Evolutionary conservation across 331 rosid genomes (phyloP), one percentile per base, ranked within the genome.

Genomic region (Pyracantha coccinea): DNA sequence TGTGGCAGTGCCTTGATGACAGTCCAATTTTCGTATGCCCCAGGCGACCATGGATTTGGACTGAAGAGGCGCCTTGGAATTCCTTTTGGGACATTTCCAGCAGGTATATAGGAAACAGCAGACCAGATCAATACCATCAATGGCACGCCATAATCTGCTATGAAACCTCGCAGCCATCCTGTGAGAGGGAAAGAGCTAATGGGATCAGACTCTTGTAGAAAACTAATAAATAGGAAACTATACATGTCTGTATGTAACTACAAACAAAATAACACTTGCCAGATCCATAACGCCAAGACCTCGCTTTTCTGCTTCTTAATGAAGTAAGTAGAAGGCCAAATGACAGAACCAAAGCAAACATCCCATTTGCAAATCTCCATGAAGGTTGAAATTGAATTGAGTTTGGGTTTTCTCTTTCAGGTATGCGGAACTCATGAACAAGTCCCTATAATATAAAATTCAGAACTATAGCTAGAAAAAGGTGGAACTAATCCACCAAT

Each of bases 131-230:
- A 71, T 53, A 91, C 90, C 96, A 91, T 91, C 80, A 88, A 44
- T 25, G 93, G 90, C 58, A 91, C 96, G 20, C 93, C 96, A 74
- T 91, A 91, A 77, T 91, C 96, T 72, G 96, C 96, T 71, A 91
- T 29, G 9, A 91, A 75, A 71, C 96, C 90, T 70, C 90, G 77
- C 10, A 91, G 68, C 61, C 80, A 85, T 21, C 96, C 96, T 91
- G 85, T 17, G 59, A 50, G 76, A 69, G 71, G 44, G 55, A 16
- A 66, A 67, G 38, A 58, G 50, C 10, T 23, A 73, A 73, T 2
- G 62, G 60, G 29, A 41, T 61, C 31, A 25, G 19, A 33, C 77
- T 20, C 8, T 6, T 60, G 29, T 27, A 12, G 38, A 45, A 25
- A 73, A 38, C 29, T 60, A 11, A 38, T 19, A 60, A 32, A 57